Evolutionary conservation across 768 basidiomycete genomes (phyloP).

Genomic region (Daedalea quercina): DNA sequence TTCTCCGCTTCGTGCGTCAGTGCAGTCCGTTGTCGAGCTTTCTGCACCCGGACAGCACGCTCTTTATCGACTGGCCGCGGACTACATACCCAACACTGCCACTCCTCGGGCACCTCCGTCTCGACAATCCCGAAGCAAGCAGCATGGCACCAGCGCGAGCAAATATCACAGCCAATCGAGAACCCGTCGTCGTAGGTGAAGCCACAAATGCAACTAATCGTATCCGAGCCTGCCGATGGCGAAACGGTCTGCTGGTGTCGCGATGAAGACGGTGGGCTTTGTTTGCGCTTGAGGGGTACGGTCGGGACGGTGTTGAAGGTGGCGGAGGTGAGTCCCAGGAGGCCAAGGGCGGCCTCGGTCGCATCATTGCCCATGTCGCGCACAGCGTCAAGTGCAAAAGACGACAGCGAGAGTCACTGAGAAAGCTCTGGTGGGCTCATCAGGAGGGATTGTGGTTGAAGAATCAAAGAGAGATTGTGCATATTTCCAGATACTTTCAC

Average conservation of each 20-base stretch:
- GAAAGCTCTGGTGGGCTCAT: background rate
- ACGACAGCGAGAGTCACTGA: background rate
- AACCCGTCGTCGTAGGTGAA: conserved; percentile 74
- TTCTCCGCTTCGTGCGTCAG: conserved; percentile 15
- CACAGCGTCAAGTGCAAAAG: background rate
- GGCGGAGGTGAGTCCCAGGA: conserved; percentile 42
- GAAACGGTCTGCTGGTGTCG: background rate
- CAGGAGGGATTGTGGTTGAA: background rate
- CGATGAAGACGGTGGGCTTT: conserved; percentile 6
- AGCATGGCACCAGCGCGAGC: conserved; percentile 79
- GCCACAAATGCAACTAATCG: conserved; percentile 70
- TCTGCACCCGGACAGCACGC: conserved; percentile 39
- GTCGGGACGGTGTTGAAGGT: conserved; percentile 23
- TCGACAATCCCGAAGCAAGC: conserved; percentile 65
- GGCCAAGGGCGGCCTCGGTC: conserved; percentile 47
- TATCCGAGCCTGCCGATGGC: conserved; percentile 29
- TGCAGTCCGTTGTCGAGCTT: conserved; percentile 30
- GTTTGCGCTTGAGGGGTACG: conserved; percentile 36
- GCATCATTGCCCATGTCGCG: conserved; percentile 43
- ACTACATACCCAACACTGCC: conserved; percentile 67
- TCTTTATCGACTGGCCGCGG: conserved; percentile 43
- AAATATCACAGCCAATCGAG: conserved; percentile 79
- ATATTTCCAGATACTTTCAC: background rate
- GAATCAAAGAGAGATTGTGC: background rate
- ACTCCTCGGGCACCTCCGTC: conserved; percentile 63